These are phyloP conservation scores for Erigeron canadensis DNA, from an alignment of 129 eudicot species.

Conservation along the genomic window DNA sequence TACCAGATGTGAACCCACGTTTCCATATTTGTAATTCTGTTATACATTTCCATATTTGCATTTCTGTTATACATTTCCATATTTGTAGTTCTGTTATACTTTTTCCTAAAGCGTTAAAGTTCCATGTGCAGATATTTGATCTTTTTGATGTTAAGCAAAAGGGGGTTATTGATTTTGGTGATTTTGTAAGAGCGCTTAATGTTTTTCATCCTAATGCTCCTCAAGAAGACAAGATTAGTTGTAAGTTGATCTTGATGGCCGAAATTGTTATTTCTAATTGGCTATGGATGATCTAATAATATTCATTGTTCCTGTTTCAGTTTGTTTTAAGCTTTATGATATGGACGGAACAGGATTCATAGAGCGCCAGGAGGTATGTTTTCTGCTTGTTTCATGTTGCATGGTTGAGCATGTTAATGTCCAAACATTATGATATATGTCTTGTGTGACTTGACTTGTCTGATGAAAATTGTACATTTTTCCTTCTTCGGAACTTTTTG, in stretches of 20 bases:
- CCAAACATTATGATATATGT: background rate
- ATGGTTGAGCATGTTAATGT: background rate
- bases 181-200: conserved; percentile 88
- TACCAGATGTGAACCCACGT: background rate
- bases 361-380: conserved; percentile 92
- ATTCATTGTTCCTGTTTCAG: conserved; percentile 44
- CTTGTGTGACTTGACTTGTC: background rate
- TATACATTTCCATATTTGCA: background rate
- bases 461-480: background rate
- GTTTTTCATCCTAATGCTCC: conserved; percentile 98
- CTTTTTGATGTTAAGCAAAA: conserved; percentile 82
- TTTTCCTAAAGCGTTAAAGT: conserved; percentile 15
- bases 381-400: background rate
- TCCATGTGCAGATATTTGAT: conserved; percentile 78
- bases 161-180: conserved; percentile 93
- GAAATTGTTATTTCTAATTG: conserved; percentile 9
- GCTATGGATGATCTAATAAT: conserved; percentile 10
- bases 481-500: background rate
- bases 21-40: too few species aligned
- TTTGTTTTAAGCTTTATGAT: conserved; percentile 90
- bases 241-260: conserved; percentile 40
- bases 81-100: background rate
- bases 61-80: background rate
- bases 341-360: conserved; percentile 96
- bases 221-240: conserved; percentile 86